A percentile compares a stretch with the other conserved stretches of the same genome.
Conservation (phyloP, 2,329 filamentous ascomycete genomes). For the Xylariaceae sp. region DNA sequence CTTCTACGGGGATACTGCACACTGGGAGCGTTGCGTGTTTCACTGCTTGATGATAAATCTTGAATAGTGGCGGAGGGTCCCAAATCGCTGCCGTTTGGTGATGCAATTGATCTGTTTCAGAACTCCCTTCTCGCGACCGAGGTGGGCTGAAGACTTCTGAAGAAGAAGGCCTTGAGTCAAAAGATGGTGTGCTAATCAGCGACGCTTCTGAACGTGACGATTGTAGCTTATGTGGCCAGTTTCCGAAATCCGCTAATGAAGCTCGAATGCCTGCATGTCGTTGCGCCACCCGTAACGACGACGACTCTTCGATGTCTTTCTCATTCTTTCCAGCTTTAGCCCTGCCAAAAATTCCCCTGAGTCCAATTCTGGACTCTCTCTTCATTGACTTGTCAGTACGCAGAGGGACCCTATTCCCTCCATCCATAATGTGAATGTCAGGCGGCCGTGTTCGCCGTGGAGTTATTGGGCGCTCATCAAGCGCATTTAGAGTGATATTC, state of each 20-base stretch:
- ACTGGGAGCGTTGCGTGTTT: constrained; percentile 70
- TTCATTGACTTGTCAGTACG: constrained; percentile 42
- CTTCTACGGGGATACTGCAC: constrained; percentile 65
- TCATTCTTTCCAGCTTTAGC: constrained; percentile 37
- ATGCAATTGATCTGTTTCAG: constrained; percentile 17
- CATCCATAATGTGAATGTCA: constrained; percentile 32
- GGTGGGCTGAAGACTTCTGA: constrained; percentile 7
- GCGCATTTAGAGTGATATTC: constrained; percentile 29
- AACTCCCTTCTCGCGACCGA: constrained; percentile 12
- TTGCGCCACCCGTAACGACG: constrained; percentile 30
- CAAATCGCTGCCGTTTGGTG: constrained; percentile 38
- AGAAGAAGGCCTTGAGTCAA: constrained; percentile 16
- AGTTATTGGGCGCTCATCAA: constrained; percentile 32
- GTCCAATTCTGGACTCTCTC: constrained; percentile 51
- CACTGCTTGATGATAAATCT: constrained; percentile 81
- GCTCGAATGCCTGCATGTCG: constrained; percentile 41
- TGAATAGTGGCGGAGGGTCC: constrained; percentile 75
- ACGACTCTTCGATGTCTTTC: constrained; percentile 27
- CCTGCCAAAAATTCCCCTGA: constrained; percentile 51
- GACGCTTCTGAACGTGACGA: constrained; percentile 36
- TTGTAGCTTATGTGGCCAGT: constrained; percentile 41
- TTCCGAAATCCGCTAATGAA: constrained; percentile 45
- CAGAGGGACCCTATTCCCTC: constrained; percentile 42
- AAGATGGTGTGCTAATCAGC: constrained; percentile 24
- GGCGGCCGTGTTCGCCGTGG: constrained; percentile 40